Evolutionary conservation across 306 rosid species (phyloP), one percentile per base, ranked within the genome.

Genomic region (Hylodesmum podocarpum): DNA sequence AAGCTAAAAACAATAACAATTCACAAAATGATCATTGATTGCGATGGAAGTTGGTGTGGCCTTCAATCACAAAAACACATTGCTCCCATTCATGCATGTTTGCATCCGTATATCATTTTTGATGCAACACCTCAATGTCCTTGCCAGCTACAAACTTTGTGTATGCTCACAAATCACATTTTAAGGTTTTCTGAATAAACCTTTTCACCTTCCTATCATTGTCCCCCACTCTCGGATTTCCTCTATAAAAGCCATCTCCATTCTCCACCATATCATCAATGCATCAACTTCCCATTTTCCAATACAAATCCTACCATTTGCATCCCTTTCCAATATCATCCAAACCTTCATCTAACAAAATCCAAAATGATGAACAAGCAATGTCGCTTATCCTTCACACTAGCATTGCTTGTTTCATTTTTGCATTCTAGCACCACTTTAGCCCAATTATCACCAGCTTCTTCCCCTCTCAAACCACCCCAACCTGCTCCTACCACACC

Each of bases 401-500:
- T 33, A 33, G 37, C 37, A 33, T 7, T 33, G 37, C 37, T 33
- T 3, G 5, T 33, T 33, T 4, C 37, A 1, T 3, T 33, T 3
- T 33, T 33, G 37, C 6, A 33, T 76, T 76, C 81, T 34, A 14
- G 73, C 37, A 33, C 37, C 37, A 33, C 37, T 33, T 33, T 33
- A 33, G 37, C 37, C 37, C 37, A 33, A 33, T 33, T 33, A 33
- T 33, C 37, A 33, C 37, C 37, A 2, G 37, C 6, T 5, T 21
- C 24, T 19, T 77, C 89, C 16, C 91, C 92, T 0, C 49, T 76
- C 37, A 72, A 72, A 5, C 59, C 88, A 0, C 63, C 86, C 2
- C 34, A 8, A 39, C 55, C 80, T 1, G 0, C 22, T 2, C 88
- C 78, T 4, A 70, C 43, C 3, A 1, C 76, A 11, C 72, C 82